Percentiles rank a stretch among this genome's conserved stretches.
Conservation (phyloP, 208 protist species). For the Leishmania aethiopica region DNA sequence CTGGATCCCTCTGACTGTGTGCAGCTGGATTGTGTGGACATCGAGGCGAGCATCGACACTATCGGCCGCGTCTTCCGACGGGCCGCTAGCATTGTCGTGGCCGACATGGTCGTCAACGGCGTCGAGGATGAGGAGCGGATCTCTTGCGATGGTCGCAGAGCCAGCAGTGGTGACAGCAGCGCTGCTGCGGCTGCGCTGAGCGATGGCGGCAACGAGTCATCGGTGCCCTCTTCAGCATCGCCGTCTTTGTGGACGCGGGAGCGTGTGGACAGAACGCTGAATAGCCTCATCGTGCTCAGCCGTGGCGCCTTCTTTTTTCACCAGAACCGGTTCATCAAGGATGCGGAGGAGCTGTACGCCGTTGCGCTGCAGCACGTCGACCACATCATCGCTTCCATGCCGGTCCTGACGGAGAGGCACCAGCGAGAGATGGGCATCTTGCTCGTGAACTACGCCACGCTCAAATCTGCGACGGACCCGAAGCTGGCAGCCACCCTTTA, state of each 20-base stretch:
- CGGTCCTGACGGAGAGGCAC: slow-evolving; percentile 30
- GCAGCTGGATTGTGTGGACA: slow-evolving; percentile 35
- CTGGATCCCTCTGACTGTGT: slow-evolving; percentile 37
- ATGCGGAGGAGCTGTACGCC: slow-evolving; percentile 76
- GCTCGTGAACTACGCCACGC: slow-evolving; percentile 78
- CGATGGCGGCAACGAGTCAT: background rate
- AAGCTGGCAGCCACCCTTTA: slow-evolving; percentile 56
- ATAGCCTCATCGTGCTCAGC: slow-evolving; percentile 73
- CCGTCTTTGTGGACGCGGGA: slow-evolving; percentile 19
- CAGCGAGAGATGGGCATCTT: slow-evolving; percentile 66
- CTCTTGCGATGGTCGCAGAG: background rate
- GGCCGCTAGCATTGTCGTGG: slow-evolving; percentile 46
- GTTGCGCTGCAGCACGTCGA: slow-evolving; percentile 52
- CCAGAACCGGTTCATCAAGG: slow-evolving; percentile 55
- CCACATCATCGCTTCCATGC: slow-evolving; percentile 21
- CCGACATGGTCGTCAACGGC: slow-evolving; percentile 36
- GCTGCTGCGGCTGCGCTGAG: background rate
- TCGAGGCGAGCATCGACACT: slow-evolving; percentile 29
- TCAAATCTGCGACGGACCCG: slow-evolving; percentile 38
- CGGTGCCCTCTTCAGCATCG: background rate
- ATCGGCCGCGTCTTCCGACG: slow-evolving; percentile 42
- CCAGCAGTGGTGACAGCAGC: background rate
- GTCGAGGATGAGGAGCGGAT: slow-evolving; percentile 19
- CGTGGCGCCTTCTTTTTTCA: slow-evolving; percentile 86
- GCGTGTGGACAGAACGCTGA: slow-evolving; percentile 36